These are phyloP conservation scores for Vitis rotundifolia DNA, from an alignment of 164 flowering plant genomes.

Conservation along the genomic window DNA sequence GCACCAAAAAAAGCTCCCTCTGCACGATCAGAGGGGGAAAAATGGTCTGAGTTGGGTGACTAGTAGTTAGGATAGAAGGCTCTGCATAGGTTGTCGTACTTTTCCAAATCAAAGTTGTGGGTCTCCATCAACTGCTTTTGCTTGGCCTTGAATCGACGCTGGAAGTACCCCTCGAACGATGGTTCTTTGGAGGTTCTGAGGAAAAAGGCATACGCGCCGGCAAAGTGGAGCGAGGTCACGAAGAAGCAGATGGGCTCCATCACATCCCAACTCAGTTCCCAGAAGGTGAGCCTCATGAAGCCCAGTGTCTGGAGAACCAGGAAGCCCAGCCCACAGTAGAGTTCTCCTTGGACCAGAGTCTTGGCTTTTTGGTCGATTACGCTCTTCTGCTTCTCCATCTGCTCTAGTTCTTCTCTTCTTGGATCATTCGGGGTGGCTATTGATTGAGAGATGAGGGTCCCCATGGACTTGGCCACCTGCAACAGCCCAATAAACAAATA, in stretches of 20 bases:
- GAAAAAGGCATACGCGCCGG: constrained; percentile 38
- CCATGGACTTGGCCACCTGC: constrained; percentile 61
- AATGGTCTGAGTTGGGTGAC: not conserved
- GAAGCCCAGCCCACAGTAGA: constrained; percentile 46
- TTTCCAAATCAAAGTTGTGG: constrained; percentile 29
- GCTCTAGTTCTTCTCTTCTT: constrained; percentile 32
- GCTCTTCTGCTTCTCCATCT: constrained; percentile 41
- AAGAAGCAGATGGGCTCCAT: constrained; percentile 68
- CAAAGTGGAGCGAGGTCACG: constrained; percentile 40
- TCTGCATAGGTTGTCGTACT: constrained; percentile 28
- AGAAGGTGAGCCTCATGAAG: constrained; percentile 54
- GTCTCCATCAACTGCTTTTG: constrained; percentile 36
- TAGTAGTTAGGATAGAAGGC: constrained; percentile 11
- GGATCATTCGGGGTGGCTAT: constrained; percentile 29
- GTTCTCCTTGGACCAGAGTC: constrained; percentile 36
- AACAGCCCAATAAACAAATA: not conserved
- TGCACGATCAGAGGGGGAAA: not conserved
- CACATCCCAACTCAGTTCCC: constrained; percentile 62
- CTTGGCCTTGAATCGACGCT: constrained; percentile 31
- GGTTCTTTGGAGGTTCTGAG: constrained; percentile 49
- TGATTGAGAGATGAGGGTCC: constrained; percentile 23
- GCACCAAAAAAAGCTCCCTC: not conserved
- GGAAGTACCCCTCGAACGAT: constrained; percentile 45
- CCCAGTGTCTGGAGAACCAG: constrained; percentile 34
- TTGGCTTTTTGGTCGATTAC: constrained; percentile 38